Evolutionary conservation across 164 flowering plant genomes (phyloP), one percentile per base, ranked within the genome.

Genomic region (Kingdonia uniflora): DNA sequence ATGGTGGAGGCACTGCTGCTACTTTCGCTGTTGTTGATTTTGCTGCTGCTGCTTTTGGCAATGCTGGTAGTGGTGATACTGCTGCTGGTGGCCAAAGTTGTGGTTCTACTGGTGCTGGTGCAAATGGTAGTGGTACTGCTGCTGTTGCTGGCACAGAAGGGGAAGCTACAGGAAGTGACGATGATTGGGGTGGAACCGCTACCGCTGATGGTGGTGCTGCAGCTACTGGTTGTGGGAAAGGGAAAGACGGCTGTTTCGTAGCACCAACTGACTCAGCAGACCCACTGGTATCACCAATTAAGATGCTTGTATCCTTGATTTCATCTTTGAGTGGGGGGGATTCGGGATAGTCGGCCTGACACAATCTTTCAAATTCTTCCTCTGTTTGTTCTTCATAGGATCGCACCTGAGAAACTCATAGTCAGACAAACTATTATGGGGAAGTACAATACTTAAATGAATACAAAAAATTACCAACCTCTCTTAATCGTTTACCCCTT

Each of bases 361-460:
- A 94, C 72, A 94, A 43, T 67, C 83, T 94, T 52, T 94, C 99
- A 74, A 94, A 94, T 68, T 94, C 99, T 62, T 94, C 99, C 71
- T 94, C 99, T 15, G 97, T 86, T 68, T 88, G 97, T 64, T 94
- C 99, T 73, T 89, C 99, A 71, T 94, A 94, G 40, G 97, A 92
- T 19, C 99, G 87, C 40, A 92, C 99, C 99, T 92, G 49, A 50
- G 55, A 51, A 53, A 42, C 19, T 54, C 65, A 57, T 5, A 51
- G 56, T 51, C 42, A 47, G 19, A 21, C 11, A 33, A 45, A 2
- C 37, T 49, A 10, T 26, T 26, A 15, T 25, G 12, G 21, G 21
- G 20, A 37, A 38, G 6, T 2, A 19, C 17, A 2, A 25, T 11
- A 23, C 21, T 47, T 12, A 47, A 13, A 47, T 15, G 15, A 47